Evolutionary conservation across 495 filamentous ascomycete species (phyloP), one percentile per base, ranked within the genome.

Genomic region (Bombardia bombarda): DNA sequence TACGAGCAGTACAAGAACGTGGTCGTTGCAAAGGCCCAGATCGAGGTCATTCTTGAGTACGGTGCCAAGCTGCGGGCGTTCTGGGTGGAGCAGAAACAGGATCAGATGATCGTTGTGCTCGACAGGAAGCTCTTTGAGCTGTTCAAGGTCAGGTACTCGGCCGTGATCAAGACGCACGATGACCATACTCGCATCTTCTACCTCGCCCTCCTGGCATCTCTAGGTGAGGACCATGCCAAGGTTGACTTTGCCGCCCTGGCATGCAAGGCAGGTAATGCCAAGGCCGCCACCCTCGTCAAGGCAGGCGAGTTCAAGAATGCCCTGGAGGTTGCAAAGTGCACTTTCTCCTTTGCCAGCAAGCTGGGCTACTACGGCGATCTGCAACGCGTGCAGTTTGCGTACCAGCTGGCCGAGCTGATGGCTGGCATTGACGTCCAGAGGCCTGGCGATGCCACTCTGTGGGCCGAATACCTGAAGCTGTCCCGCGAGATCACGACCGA

Each of bases 281-380:
- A 51, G 43, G 55, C 55, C 16, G 34, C 32, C n/a, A 13, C 35
- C 6, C 56, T 77, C 1, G 68, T 74, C 41, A 53, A 68, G 30
- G 42, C 52, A 3, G 61, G 61, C 24, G 56, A 62, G 14, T 75
- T 74, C 57, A 60, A 71, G 43, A 62, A 74, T 14, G 75, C 75
- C 0, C 69, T 74, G 39, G 71, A 76, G 20, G 47, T 81, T 1
- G 73, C 74, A 0, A 61, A 62, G 9, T 70, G 73, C 25, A 60
- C 75, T 31, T 76, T 77, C 49, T 67, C 73, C 6, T 82, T 82
- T 56, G 62, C 73, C 13, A 66, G 74, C 32, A 53, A 70, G n/a
- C 75, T 75, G 25, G 65, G 68, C 22, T 72, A 68, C 23, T 74
- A 79, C 46, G 67, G 68, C 30, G 52, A 59, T 42, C 48, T 67